Conservation (phyloP, 2,329 filamentous ascomycete genomes). For the Lachnellula suecica region DNA sequence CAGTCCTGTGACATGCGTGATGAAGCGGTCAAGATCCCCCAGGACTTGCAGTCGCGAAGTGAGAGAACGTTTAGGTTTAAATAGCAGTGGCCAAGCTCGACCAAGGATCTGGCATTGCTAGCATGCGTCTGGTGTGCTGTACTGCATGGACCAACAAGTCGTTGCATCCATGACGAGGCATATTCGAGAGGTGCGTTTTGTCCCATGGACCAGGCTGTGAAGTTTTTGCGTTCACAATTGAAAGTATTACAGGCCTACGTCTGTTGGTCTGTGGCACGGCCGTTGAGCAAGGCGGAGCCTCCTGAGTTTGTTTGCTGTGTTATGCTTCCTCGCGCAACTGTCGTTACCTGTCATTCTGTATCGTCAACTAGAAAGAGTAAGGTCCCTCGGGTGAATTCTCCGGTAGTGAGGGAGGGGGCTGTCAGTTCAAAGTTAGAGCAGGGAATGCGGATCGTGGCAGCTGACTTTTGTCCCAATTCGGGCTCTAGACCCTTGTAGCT, state of each 20-base stretch:
- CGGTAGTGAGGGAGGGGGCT: constrained; percentile 14
- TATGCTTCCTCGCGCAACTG: constrained; percentile 16
- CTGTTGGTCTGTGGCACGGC: constrained; percentile 23
- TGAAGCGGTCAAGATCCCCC: constrained; percentile 15
- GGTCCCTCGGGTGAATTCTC: constrained; percentile 13
- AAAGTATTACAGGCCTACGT: constrained; percentile 19
- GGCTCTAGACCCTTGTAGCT: neutral
- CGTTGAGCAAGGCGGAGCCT: constrained; percentile 15
- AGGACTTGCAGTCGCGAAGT: constrained; percentile 9
- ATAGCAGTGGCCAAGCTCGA: constrained; percentile 7
- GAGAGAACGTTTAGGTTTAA: constrained; percentile 20
- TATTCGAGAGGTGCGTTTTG: constrained; percentile 9
- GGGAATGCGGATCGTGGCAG: constrained; percentile 18
- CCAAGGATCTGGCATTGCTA: constrained; percentile 8
- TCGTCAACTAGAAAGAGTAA: constrained; percentile 21
- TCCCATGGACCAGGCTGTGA: constrained; percentile 1
- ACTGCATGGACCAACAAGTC: constrained; percentile 14
- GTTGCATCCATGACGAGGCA: constrained; percentile 13
- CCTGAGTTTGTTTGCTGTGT: constrained; percentile 27
- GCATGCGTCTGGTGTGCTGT: constrained; percentile 14
- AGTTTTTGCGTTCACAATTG: constrained; percentile 5
- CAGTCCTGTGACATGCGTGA: constrained; percentile 14
- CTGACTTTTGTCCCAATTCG: constrained; percentile 8
- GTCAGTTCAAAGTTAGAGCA: constrained; percentile 17
- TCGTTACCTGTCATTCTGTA: constrained; percentile 27